A percentile compares a stretch with the other conserved stretches of the same genome.
Evolutionary conservation across 805 yeast species (phyloP).

Genomic region (Saccharomycopsis sp.): DNA sequence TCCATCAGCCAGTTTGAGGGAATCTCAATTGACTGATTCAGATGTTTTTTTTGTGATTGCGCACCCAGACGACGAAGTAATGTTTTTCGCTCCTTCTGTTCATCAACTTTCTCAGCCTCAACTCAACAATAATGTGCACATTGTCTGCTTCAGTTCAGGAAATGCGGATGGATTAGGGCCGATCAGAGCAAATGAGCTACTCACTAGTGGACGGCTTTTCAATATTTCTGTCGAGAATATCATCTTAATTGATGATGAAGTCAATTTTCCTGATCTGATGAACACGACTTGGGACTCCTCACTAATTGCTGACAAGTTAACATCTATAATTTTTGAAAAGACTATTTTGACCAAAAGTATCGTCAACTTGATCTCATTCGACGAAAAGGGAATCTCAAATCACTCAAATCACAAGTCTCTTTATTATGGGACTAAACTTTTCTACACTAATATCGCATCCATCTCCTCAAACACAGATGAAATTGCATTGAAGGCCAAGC

Average conservation of each 20-base stretch:
- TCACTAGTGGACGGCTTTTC: slow-evolving; percentile 44
- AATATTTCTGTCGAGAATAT: slow-evolving; percentile 42
- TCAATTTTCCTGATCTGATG: slow-evolving; percentile 63
- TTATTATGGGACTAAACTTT: slow-evolving; percentile 41
- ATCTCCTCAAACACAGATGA: not conserved
- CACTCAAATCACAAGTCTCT: slow-evolving; percentile 83
- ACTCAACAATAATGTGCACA: slow-evolving; percentile 43
- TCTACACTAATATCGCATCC: slow-evolving; percentile 18
- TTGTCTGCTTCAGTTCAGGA: slow-evolving; percentile 74
- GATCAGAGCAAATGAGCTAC: slow-evolving; percentile 54
- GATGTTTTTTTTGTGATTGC: slow-evolving; percentile 59
- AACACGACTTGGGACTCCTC: slow-evolving; percentile 50
- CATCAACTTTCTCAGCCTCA: slow-evolving; percentile 42
- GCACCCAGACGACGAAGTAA: slow-evolving; percentile 98
- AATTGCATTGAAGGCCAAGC: not conserved
- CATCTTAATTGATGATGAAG: slow-evolving; percentile 39
- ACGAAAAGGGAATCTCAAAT: slow-evolving; percentile 69
- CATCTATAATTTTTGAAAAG: slow-evolving; percentile 3
- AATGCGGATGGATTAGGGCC: slow-evolving; percentile 68
- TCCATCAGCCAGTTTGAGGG: not conserved
- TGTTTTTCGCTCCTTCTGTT: slow-evolving; percentile 88
- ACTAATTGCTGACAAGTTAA: not conserved
- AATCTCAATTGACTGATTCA: slow-evolving; percentile 14
- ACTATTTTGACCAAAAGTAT: slow-evolving; percentile 24
- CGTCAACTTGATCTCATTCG: slow-evolving; percentile 64